Conservation (phyloP, 139 green algal species). For the Asterochloris erici region DNA sequence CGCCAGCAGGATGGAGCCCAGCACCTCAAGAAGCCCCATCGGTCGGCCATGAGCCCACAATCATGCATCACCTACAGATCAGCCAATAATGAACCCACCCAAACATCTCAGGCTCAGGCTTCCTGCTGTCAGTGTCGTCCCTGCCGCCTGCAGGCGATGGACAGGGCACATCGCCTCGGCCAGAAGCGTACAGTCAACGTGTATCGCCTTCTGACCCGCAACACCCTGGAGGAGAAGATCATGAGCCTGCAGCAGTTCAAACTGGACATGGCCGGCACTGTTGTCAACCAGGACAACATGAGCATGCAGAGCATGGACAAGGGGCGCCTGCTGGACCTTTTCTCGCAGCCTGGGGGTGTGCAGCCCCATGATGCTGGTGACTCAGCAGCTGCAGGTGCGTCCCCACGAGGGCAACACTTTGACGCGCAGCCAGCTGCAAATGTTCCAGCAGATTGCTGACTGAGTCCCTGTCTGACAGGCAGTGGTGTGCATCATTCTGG, state of each 20-base stretch:
- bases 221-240: slow-evolving; percentile 72
- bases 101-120: too few relatives aligned
- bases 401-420: too few relatives aligned
- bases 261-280: slow-evolving; percentile 80
- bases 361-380: background rate
- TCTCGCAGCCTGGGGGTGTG: slow-evolving; percentile 27
- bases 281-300: slow-evolving; percentile 77
- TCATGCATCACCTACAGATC: too few relatives aligned
- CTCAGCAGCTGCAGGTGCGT: background rate
- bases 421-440: too few relatives aligned
- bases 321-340: slow-evolving; percentile 78
- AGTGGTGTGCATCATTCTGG: too few relatives aligned
- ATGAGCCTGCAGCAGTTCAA: slow-evolving; percentile 97
- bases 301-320: slow-evolving; percentile 78
- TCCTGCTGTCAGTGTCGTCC: too few relatives aligned
- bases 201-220: slow-evolving; percentile 85
- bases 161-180: slow-evolving; percentile 94
- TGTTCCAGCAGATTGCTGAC: too few relatives aligned
- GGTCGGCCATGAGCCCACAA: too few relatives aligned
- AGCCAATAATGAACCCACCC: background rate
- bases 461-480: too few relatives aligned
- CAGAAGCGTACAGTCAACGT: slow-evolving; percentile 94
- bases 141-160: slow-evolving; percentile 76
- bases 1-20: too few relatives aligned
- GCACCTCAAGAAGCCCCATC: too few relatives aligned